Conservation (phyloP, 2,329 filamentous ascomycete species). For the Xylariaceae sp. region DNA sequence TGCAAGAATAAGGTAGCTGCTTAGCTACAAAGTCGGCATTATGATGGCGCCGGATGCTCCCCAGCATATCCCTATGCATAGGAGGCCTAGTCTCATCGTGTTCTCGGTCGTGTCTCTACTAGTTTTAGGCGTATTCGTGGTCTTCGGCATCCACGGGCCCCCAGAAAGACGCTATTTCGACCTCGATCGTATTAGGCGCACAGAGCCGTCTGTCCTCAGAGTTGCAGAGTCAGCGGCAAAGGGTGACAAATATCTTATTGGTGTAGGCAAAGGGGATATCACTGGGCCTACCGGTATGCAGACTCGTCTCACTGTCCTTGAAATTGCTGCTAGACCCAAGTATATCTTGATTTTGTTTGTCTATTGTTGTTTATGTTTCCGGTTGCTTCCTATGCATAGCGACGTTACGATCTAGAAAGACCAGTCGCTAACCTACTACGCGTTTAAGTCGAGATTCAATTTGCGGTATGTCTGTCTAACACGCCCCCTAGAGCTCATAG, state of each 20-base stretch:
- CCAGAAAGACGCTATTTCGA: conserved; percentile 17
- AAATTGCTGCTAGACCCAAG: neutral
- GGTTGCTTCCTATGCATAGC: neutral
- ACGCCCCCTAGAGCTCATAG: neutral
- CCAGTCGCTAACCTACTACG: conserved; percentile 12
- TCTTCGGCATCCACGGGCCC: conserved; percentile 20
- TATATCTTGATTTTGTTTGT: neutral
- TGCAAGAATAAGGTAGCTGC: neutral
- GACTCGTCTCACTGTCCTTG: neutral
- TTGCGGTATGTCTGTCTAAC: conserved; percentile 65
- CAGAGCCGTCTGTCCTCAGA: conserved; percentile 2
- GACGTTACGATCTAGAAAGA: neutral
- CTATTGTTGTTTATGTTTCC: neutral
- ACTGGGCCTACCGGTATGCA: conserved; percentile 55
- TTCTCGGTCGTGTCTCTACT: conserved; percentile 34
- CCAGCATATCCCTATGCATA: conserved; percentile 20
- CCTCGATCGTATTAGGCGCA: conserved; percentile 16
- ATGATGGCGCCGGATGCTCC: conserved; percentile 21
- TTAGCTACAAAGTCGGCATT: conserved; percentile 6
- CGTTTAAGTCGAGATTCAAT: conserved; percentile 68
- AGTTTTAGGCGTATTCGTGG: conserved; percentile 32
- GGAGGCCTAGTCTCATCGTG: conserved; percentile 26
- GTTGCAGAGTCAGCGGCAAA: conserved; percentile 23
- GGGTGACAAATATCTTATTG: conserved; percentile 44
- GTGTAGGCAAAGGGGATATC: conserved; percentile 51